phyloP scores from a whole-genome alignment of 1,284 basidiomycete genomes.

The Fistulina hepatica region DNA sequence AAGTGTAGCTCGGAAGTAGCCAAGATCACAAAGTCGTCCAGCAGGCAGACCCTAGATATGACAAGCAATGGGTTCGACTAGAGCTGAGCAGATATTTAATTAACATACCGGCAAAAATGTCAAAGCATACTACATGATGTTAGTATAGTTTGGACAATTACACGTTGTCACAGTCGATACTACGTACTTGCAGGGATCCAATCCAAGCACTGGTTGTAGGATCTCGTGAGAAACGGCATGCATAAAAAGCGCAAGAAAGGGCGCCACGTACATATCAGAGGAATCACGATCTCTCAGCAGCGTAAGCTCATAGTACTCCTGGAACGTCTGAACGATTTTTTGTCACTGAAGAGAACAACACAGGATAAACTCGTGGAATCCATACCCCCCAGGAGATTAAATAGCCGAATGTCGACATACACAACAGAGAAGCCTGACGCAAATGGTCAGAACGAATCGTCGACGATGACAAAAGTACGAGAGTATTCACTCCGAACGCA shows the following conservation, averaged over 20 bases:
- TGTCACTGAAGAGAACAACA: background rate
- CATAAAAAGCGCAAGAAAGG: background rate
- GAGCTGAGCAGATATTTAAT: background rate
- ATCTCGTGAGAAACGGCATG: background rate
- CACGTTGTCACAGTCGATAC: background rate
- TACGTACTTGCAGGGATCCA: constrained; percentile 36
- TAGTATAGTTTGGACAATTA: constrained; percentile 4
- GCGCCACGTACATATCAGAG: constrained; percentile 31
- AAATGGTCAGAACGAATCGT: background rate
- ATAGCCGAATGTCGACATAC: constrained; percentile 7
- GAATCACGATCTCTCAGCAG: constrained; percentile 26
- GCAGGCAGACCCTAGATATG: constrained; percentile 26
- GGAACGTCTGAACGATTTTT: constrained; percentile 27
- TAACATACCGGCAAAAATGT: constrained; percentile 29
- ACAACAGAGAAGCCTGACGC: too few species aligned
- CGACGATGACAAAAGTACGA: background rate
- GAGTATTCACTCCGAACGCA: constrained; percentile 1
- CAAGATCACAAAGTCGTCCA: constrained; percentile 43
- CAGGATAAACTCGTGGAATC: background rate
- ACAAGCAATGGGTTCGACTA: background rate
- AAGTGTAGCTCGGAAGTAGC: constrained; percentile 34
- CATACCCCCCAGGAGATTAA: constrained; percentile 12
- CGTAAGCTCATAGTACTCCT: constrained; percentile 32
- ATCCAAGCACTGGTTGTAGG: constrained; percentile 38
- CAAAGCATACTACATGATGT: constrained; percentile 28